These are phyloP conservation scores for Perilla frutescens DNA, from an alignment of 257 asterid genomes.

Conservation along the genomic window DNA sequence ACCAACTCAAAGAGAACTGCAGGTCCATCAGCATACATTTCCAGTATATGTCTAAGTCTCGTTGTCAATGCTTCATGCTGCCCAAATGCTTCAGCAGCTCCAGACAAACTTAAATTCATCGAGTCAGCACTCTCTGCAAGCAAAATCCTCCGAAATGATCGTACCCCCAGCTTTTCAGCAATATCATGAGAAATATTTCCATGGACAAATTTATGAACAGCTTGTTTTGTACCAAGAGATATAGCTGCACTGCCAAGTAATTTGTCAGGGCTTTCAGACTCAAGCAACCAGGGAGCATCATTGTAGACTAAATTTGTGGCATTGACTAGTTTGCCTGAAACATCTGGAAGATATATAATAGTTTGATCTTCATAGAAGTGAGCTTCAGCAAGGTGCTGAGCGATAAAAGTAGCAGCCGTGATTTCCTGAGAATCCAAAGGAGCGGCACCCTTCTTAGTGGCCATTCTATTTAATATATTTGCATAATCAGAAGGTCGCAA, in stretches of 20 bases:
- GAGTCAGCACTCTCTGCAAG: conserved; percentile 98
- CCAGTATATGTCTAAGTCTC: conserved; percentile 94
- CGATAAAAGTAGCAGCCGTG: conserved; percentile 81
- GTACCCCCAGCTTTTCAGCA: conserved; percentile 96
- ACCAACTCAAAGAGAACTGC: conserved; percentile 91
- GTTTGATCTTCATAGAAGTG: conserved; percentile 62
- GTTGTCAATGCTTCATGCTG: conserved; percentile 98
- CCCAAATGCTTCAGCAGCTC: conserved; percentile 99
- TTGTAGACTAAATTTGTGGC: conserved; percentile 78
- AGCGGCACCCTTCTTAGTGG: conserved; percentile 63
- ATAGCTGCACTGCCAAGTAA: conserved; percentile 57
- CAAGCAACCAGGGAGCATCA: conserved; percentile 99
- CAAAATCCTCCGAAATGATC: conserved; percentile 84
- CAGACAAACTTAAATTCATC: conserved; percentile 93
- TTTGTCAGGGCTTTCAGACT: conserved; percentile 64
- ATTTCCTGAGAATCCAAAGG: conserved; percentile 85
- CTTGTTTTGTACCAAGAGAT: conserved; percentile 58
- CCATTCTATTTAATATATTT: conserved; percentile 77
- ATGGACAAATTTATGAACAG: conserved; percentile 83
- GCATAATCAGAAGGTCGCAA: conserved; percentile 84
- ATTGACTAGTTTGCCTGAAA: conserved; percentile 66
- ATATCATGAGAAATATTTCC: conserved; percentile 94
- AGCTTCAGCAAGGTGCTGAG: conserved; percentile 90
- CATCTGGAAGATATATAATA: conserved; percentile 81
- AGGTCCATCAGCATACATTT: conserved; percentile 99